Base-by-base conservation (phyloP, 139 green algal species). In the Klebsormidium nitens region DNA sequence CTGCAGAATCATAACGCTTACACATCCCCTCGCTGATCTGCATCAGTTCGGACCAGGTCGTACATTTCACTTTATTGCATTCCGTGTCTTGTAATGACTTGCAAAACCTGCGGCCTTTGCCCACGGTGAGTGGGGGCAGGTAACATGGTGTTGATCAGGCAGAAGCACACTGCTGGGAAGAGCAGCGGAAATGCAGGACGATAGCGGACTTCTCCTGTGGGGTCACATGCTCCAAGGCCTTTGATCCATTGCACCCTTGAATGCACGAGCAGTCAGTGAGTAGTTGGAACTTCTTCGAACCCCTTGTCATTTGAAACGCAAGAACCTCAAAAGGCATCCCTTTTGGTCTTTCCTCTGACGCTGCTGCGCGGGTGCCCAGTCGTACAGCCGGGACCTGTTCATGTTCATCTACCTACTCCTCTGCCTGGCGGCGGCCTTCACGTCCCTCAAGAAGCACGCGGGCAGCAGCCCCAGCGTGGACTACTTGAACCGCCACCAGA, bases 401-500 rank as follows among this genome's bases (percentile, higher is more conserved):
- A 32, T 83, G 2, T 93, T 94, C 39, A 61, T 96, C n/a, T 96
- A 95, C 60, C 11, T 40, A 23, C 8, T 80, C 28, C 63, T 85
- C 8, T 55, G 63, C 19, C 39, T 80, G 2, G 58, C 66, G 64
- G 56, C 61, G 29, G 64, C 60, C 29, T 71, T 57, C 37, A 79
- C 47, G 17, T 82, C 73, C 1, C 39, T 89, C 28, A 74, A 77
- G 11, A 72, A 72, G 44, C 71, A 78, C 61, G 44, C 35, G 40
- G 71, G 55, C 59, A 82, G n/a, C 35, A 60, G 75, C 58, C 88
- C 89, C 63, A 74, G 77, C 36, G 72, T 83, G 2, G 69, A 85
- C 44, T 75, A 95, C 69, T 84, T 97, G 26, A 93, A 95, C 71
- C 83, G 92, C 26, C 81, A 89, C n/a, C 92, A 97, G 77, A 97